Evolutionary conservation across 352 stramenopile genomes (phyloP).

Genomic region (Globisporangium apiculatum): DNA sequence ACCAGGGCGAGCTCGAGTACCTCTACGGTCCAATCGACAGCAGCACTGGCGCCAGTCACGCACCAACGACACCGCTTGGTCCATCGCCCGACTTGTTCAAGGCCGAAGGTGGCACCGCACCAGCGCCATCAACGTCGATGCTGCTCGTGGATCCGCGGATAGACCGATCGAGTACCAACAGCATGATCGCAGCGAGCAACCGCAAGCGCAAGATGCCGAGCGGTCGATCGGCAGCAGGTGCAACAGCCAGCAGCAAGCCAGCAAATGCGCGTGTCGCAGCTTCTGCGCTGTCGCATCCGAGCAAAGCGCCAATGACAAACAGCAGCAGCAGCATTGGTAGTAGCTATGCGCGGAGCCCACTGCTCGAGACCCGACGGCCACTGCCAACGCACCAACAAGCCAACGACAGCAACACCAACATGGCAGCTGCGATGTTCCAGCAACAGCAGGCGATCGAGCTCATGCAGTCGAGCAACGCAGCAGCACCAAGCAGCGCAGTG

Average conservation of each 20-base stretch:
- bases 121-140: slow-evolving; percentile 7
- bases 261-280: not conserved
- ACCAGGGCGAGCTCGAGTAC: slow-evolving; percentile 70
- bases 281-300: no score
- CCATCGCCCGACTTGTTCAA: slow-evolving; percentile 22
- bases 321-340: not conserved
- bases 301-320: not conserved
- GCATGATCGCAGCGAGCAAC: slow-evolving; percentile 14
- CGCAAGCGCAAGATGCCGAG: slow-evolving; percentile 30
- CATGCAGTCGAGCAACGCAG: not conserved
- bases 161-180: slow-evolving; percentile 22
- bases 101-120: slow-evolving; percentile 3
- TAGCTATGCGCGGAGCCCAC: not conserved
- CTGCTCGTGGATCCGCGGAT: slow-evolving; percentile 24
- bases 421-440: not conserved
- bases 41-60: slow-evolving; percentile 25
- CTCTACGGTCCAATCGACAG: slow-evolving; percentile 55
- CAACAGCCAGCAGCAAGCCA: slow-evolving; percentile 4
- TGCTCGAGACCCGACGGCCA: not conserved
- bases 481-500: not conserved
- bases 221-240: not conserved
- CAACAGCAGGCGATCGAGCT: not conserved
- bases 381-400: not conserved
- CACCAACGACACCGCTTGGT: not conserved
- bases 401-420: not conserved